These are phyloP conservation scores for Oxyria digyna DNA, from an alignment of 148 eudicot genomes.

Conservation along the genomic window DNA sequence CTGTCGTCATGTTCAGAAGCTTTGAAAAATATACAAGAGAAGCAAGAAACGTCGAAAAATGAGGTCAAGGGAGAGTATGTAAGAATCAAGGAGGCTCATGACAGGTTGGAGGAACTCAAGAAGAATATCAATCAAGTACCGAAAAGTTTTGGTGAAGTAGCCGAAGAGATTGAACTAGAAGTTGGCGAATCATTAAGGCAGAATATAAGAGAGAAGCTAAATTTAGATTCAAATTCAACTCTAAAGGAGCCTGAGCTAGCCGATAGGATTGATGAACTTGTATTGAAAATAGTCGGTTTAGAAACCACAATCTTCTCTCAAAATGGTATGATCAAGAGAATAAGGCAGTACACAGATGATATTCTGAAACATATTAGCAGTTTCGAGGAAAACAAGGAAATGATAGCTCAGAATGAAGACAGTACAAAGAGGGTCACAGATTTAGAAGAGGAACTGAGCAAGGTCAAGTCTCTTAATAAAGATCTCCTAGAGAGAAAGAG, in stretches of 20 bases:
- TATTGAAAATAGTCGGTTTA: conserved; percentile 43
- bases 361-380: conserved; percentile 33
- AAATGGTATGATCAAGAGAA: conserved; percentile 37
- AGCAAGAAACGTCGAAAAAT: conserved; percentile 23
- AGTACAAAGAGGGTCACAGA: conserved; percentile 33
- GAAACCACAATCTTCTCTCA: conserved; percentile 51
- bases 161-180: conserved; percentile 17
- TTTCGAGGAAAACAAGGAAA: conserved; percentile 42
- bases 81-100: conserved; percentile 33
- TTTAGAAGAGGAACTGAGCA: conserved; percentile 40
- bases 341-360: conserved; percentile 35
- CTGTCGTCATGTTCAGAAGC: conserved; percentile 51
- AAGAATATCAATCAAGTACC: conserved; percentile 6
- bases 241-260: conserved; percentile 52
- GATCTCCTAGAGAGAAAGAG: conserved; percentile 24
- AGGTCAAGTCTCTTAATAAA: conserved; percentile 30
- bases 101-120: conserved; percentile 38
- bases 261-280: conserved; percentile 65
- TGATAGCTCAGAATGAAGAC: conserved; percentile 18
- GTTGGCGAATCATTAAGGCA: conserved; percentile 20
- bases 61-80: conserved; percentile 40
- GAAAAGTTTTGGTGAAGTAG: conserved; percentile 15
- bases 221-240: conserved; percentile 15
- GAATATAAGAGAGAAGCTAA: conserved; percentile 31
- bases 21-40: conserved; percentile 35